These are phyloP conservation scores for Pezicula rhizophila DNA, from an alignment of 2,329 filamentous ascomycete genomes.

Conservation along the genomic window DNA sequence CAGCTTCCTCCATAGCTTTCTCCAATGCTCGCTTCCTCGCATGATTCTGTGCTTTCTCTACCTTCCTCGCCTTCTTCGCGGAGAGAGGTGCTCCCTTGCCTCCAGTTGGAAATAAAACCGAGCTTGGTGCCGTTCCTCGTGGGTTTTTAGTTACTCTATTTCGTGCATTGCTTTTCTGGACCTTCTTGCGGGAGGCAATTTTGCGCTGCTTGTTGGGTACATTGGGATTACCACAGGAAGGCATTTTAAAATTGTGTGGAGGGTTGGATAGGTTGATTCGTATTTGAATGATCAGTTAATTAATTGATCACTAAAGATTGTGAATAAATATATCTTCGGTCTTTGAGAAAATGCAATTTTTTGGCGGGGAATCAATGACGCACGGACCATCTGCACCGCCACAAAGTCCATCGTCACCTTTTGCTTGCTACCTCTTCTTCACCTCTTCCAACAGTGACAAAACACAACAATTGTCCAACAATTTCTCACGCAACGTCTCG, in stretches of 20 bases:
- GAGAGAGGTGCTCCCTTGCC: slow-evolving; percentile 26
- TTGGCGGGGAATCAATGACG: neutral
- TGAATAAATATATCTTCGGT: slow-evolving; percentile 1
- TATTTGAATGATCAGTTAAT: neutral
- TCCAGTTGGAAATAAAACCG: slow-evolving; percentile 25
- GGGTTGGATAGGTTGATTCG: slow-evolving; percentile 1
- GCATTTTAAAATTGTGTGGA: slow-evolving; percentile 17
- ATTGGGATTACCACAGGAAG: slow-evolving; percentile 28
- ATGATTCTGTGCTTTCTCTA: slow-evolving; percentile 26
- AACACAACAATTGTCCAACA: neutral
- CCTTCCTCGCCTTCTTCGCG: slow-evolving; percentile 27
- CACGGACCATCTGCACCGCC: slow-evolving; percentile 6
- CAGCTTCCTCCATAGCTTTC: slow-evolving; percentile 24
- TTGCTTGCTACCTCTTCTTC: neutral
- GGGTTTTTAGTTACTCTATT: slow-evolving; percentile 25
- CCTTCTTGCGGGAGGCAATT: slow-evolving; percentile 23
- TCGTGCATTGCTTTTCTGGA: slow-evolving; percentile 23
- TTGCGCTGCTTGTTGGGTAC: slow-evolving; percentile 27
- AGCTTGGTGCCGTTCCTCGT: slow-evolving; percentile 23
- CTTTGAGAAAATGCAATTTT: slow-evolving; percentile 5
- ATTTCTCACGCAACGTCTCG: neutral
- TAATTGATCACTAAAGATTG: neutral
- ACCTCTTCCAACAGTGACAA: neutral
- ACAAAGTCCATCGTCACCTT: slow-evolving; percentile 1
- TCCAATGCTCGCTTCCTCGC: slow-evolving; percentile 26